Evolutionary conservation across 2,329 filamentous ascomycete genomes (phyloP), one percentile per base, ranked within the genome.

Genomic region (Polytolypa hystricis): DNA sequence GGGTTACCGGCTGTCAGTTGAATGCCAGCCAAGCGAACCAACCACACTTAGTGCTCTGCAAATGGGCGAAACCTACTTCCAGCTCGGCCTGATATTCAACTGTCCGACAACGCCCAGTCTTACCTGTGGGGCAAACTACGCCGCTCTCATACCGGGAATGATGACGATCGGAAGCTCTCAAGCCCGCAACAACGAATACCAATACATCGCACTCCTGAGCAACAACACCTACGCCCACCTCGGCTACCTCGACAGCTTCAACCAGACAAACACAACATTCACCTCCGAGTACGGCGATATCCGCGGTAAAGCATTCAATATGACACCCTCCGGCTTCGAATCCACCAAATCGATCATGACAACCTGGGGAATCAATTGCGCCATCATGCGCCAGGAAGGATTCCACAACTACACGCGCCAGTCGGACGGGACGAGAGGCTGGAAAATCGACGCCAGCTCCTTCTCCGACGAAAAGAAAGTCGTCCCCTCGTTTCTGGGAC

Each of bases 281-380:
- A 4, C 6, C 12, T 37, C 34, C 3, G 11, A n/a, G 15, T 37
- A 32, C 18, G 34, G 34, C 34, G 23, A 25, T 5, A 30, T 37
- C 18, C 11, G 16, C 10, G 16, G 20, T 2, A 37, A 30, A 29
- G 34, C 34, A 7, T 37, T 37, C 34, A 37, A 37, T 11, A 37
- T 37, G 34, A 32, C 34, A 6, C 34, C 11, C n/a, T 30, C 23
- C 10, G 34, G 34, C 14, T 37, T 37, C 34, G 29, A 37, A 8
- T 28, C 21, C 19, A 37, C 23, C 5, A 39, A 27, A 18, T 31
- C 2, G 38, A 38, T 32, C 23, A 30, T 33, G 25, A 40, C 17
- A 40, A 35, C 26, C 25, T 40, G 9, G 19, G 23, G 17, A 41
- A 46, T 25, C 41, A n/a, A n/a, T n/a, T n/a, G n/a, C n/a, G n/a